phyloP scores from a whole-genome alignment of 345 rosid genomes.

The Hevea brasiliensis region DNA sequence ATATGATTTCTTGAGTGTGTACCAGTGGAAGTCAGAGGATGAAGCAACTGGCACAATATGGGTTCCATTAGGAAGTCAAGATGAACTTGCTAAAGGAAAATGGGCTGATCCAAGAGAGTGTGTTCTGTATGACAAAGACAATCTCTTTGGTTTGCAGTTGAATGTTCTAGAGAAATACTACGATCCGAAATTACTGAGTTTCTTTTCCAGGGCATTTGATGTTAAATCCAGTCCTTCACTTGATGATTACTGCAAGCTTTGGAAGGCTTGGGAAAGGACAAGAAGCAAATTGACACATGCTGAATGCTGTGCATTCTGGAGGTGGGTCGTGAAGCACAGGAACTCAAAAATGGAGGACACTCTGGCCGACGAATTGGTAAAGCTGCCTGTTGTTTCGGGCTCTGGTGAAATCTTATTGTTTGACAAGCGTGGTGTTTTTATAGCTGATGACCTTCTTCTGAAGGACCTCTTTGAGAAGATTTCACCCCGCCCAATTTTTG shows the following conservation, averaged over 20 bases:
- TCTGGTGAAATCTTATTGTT: conserved; percentile 37
- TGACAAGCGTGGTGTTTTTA: conserved; percentile 48
- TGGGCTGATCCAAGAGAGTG: conserved; percentile 57
- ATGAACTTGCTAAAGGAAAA: conserved; percentile 16
- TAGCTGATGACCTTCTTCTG: conserved; percentile 67
- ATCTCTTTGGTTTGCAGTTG: conserved; percentile 46
- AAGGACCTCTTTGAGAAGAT: conserved; percentile 43
- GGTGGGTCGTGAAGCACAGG: conserved; percentile 26
- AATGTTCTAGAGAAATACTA: conserved; percentile 55
- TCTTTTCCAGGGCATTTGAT: conserved; percentile 41
- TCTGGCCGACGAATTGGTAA: conserved; percentile 39
- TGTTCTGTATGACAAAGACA: conserved; percentile 48
- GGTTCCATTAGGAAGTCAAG: conserved; percentile 45
- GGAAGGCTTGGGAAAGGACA: conserved; percentile 66
- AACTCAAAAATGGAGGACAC: conserved; percentile 15
- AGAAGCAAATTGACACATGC: conserved; percentile 31
- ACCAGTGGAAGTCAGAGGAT: conserved; percentile 36
- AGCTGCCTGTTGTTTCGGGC: conserved; percentile 49
- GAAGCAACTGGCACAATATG: conserved; percentile 39
- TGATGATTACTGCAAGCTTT: conserved; percentile 57
- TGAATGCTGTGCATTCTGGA: conserved; percentile 74
- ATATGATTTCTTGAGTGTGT: conserved; percentile 39
- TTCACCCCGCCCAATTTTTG: conserved; percentile 46
- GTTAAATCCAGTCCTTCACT: conserved; percentile 47
- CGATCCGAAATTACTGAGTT: conserved; percentile 19